phyloP scores from a whole-genome alignment of 306 rosid species.

The Gastrolobium bilobum region DNA sequence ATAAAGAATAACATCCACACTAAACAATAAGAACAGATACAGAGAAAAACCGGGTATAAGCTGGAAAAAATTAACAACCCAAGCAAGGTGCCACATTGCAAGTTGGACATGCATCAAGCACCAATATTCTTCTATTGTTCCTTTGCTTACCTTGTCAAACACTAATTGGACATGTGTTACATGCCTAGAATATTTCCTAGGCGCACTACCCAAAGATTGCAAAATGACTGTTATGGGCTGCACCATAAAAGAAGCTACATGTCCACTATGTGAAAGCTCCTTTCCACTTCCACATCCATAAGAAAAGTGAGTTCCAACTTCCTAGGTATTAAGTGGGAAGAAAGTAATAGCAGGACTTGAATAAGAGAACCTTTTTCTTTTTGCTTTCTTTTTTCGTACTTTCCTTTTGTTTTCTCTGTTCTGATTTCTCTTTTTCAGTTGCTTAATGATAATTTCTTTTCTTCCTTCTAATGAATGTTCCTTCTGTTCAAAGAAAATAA shows the following conservation, averaged over 20 bases:
- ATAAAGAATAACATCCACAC: slow-evolving; percentile 31
- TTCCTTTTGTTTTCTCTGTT: neutral
- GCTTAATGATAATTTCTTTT: slow-evolving; percentile 10
- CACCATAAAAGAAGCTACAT: slow-evolving; percentile 15
- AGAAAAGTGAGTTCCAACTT: slow-evolving; percentile 21
- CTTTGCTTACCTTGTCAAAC: slow-evolving; percentile 5
- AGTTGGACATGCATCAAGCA: slow-evolving; percentile 29
- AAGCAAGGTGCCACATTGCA: slow-evolving; percentile 18
- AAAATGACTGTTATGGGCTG: slow-evolving; percentile 20
- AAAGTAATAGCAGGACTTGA: slow-evolving; percentile 36
- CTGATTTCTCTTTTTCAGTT: neutral
- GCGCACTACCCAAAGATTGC: slow-evolving; percentile 21
- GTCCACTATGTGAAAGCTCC: slow-evolving; percentile 32
- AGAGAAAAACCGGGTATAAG: slow-evolving; percentile 24
- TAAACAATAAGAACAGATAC: slow-evolving; percentile 13
- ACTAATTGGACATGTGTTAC: slow-evolving; percentile 16
- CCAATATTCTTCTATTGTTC: slow-evolving; percentile 10
- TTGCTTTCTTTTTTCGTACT: neutral
- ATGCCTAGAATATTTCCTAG: slow-evolving; percentile 27
- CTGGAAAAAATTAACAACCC: slow-evolving; percentile 19
- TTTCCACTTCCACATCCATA: slow-evolving; percentile 9
- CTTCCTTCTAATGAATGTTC: slow-evolving; percentile 32
- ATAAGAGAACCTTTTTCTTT: slow-evolving; percentile 14
- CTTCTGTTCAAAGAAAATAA: slow-evolving; percentile 43
- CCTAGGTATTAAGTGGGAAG: slow-evolving; percentile 5